Evolutionary conservation across 805 yeast genomes (phyloP), one percentile per base, ranked within the genome.

Genomic region (Monosporozyma unispora): DNA sequence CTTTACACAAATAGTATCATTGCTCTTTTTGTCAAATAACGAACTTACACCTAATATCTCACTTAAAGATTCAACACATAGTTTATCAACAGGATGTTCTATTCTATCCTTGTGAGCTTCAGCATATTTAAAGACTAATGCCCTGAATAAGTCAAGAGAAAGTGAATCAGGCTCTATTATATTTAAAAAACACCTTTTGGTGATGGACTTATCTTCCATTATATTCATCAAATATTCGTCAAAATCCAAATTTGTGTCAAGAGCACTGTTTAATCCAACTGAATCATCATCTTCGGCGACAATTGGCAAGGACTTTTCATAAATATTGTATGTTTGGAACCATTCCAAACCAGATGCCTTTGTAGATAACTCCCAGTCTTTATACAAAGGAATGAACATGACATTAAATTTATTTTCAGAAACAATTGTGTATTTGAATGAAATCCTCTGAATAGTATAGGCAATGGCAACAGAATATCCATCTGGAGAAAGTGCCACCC

Each of bases 321-420:
- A 62, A 1, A 64, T 60, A 14, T 59, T 58, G 44, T 60, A 65
- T 8, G 59, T 62, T 50, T 66, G 70, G 39, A 62, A 67, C 67
- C 67, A 62, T 10, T 66, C 67, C 23, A 65, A 47, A 2, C 68
- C 69, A 28, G 57, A 45, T 1, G 66, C 60, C 25, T 52, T 52
- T 6, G 53, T 48, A 1, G 61, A 54, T 14, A 64, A 50, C 14
- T 50, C 42, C 70, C 70, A 67, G 7, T 46, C 39, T 2, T 57
- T 57, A 44, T 52, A 49, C 27, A 67, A 46, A 3, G 69, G 68
- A 1, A 65, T 40, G 40, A 65, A 54, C 35, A 57, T 52, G 2
- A 65, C 46, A 42, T 57, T 53, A 23, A 56, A 57, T 21, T 55
- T 60, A 18, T 51, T 52, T 42, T 61, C 64, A 10, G 68, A 60